Evolutionary conservation across 345 rosid species (phyloP), one percentile per base, ranked within the genome.

Genomic region (Triadica sebifera): DNA sequence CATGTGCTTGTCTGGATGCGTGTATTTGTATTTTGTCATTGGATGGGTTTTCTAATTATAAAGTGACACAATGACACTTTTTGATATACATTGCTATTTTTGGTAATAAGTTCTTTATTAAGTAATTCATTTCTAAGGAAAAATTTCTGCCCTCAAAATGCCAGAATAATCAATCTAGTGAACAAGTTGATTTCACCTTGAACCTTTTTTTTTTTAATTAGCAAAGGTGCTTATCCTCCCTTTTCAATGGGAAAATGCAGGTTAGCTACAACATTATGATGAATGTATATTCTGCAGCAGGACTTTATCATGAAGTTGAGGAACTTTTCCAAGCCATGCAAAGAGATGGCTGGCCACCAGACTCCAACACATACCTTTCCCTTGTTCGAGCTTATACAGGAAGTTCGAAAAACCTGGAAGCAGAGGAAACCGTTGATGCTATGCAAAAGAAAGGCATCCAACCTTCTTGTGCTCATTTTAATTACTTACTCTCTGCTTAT

Each of bases 211-310:
- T 29, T 29, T 29, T 29, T 29, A 29, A 29, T 29, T 29, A 29
- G 34, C 34, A 29, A 29, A 29, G 34, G 34, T 29, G 34, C 69
- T 73, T 46, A 37, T 38, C 51, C 15, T 64, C 66, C 61, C 16
- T 64, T 49, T 70, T 75, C 75, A 16, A 67, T 71, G 59, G 56
- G 67, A 25, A 43, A 72, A 51, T 78, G 86, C 94, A 93, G 94
- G 80, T 84, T 62, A 85, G 93, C 90, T 91, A 89, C 87, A 89
- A 89, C 76, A 86, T 88, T 80, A 82, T 90, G 86, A 81, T 81
- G 56, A 85, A 84, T 16, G 69, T 81, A 43, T 90, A 85, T 73
- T 89, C 90, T 46, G 50, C 59, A n/a, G 74, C 63, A 7, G 87
- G 89, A 74, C 86, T 82, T 25, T 72, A 77, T 75, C 29, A 39